Evolutionary conservation across 768 basidiomycete genomes (phyloP).

Genomic region (Boletus vermiculosoides): DNA sequence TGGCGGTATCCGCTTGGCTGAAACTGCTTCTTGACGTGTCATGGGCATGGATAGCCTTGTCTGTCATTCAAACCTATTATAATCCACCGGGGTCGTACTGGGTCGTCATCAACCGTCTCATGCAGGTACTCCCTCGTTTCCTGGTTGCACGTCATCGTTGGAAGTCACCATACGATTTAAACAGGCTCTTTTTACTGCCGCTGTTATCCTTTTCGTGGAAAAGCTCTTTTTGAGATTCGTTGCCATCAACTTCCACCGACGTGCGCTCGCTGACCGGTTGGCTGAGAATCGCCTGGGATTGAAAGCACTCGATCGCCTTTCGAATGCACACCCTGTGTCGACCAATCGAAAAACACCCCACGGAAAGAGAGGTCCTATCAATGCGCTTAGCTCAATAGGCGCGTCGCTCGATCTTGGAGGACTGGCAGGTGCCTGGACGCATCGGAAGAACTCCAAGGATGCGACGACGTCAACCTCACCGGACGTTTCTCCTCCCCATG

Average conservation of each 20-base stretch:
- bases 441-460: constrained; percentile 14
- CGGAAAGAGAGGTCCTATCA: constrained; percentile 47
- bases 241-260: constrained; percentile 79
- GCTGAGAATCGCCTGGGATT: constrained; percentile 68
- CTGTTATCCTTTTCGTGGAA: constrained; percentile 47
- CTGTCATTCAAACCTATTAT: constrained; percentile 55
- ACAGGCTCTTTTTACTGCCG: constrained; percentile 46
- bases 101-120: constrained; percentile 63
- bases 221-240: constrained; percentile 70
- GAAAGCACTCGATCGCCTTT: constrained; percentile 67
- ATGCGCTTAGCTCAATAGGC: constrained; percentile 36
- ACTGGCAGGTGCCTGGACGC: constrained; percentile 10
- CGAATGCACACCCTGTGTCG: constrained; percentile 55
- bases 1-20: constrained; percentile 70
- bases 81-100: constrained; percentile 66
- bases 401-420: constrained; percentile 37
- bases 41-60: constrained; percentile 76
- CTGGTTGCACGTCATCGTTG: constrained; percentile 3
- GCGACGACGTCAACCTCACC: constrained; percentile 4
- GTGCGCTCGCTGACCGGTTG: constrained; percentile 71
- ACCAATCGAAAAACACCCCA: constrained; percentile 39
- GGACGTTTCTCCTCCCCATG: constrained; percentile 6
- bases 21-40: constrained; percentile 64
- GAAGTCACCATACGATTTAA: constrained; percentile 4
- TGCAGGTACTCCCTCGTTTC: constrained; percentile 49